Evolutionary conservation across 2,329 filamentous ascomycete genomes (phyloP).

Genomic region (Dactylellina cionopaga): DNA sequence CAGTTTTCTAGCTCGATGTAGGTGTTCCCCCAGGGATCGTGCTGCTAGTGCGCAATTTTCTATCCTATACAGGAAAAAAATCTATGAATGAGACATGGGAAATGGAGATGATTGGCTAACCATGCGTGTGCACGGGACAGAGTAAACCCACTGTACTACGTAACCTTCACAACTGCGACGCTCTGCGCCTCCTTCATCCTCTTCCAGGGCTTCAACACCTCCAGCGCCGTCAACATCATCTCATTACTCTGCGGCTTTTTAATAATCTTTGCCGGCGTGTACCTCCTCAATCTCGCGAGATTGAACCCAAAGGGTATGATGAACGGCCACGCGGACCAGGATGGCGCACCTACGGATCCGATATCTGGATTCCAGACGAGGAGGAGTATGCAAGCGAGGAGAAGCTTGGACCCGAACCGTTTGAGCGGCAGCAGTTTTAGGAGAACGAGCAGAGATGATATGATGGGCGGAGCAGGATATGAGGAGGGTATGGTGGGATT

Average conservation of each 20-base stretch:
- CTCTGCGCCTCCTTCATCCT: constrained; percentile 76
- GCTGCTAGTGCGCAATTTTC: no score
- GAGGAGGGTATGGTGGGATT: constrained; percentile 82
- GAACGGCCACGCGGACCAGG: constrained; percentile 65
- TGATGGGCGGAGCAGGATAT: constrained; percentile 74
- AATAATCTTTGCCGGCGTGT: constrained; percentile 76
- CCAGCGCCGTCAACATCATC: constrained; percentile 75
- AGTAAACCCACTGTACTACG: constrained; percentile 87
- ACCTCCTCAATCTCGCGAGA: constrained; percentile 83
- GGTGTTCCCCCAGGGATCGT: constrained; percentile 60
- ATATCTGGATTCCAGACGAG: constrained; percentile 89
- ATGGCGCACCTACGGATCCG: constrained; percentile 89
- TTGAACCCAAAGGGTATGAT: constrained; percentile 82
- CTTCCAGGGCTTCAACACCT: constrained; percentile 76
- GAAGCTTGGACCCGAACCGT: constrained; percentile 72
- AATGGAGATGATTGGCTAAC: constrained; percentile 33
- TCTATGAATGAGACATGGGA: constrained; percentile 7
- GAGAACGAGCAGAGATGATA: constrained; percentile 77
- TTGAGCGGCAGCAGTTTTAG: constrained; percentile 72
- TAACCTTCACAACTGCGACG: constrained; percentile 76
- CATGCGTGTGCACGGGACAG: constrained; percentile 63
- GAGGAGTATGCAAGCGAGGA: constrained; percentile 88
- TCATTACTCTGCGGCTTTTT: constrained; percentile 78
- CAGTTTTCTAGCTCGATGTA: constrained; percentile 98
- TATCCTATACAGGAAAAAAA: no score